Percentiles rank a stretch among this genome's conserved stretches.
These are phyloP conservation scores for Tagetes erecta DNA, from an alignment of 129 eudicot species.

Conservation along the genomic window DNA sequence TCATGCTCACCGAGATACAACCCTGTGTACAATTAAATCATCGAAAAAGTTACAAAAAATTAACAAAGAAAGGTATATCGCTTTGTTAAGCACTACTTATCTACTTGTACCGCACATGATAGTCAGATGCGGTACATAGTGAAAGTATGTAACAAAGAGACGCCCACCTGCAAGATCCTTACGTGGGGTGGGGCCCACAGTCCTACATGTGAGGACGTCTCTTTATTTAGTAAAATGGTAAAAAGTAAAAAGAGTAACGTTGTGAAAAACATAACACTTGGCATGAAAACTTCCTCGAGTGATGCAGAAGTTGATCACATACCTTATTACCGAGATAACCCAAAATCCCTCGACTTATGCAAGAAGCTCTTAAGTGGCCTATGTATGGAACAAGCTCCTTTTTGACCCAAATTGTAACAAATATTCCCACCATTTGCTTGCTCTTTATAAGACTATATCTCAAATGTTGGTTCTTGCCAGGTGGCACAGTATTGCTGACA, in stretches of 20 bases:
- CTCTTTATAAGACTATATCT: constrained; percentile 58
- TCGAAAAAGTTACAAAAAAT: not conserved
- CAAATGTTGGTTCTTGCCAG: constrained; percentile 38
- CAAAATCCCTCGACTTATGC: constrained; percentile 67
- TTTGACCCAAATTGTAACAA: constrained; percentile 62
- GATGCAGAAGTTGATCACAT: constrained; percentile 1
- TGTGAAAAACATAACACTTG: not conserved
- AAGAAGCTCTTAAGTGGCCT: constrained; percentile 59
- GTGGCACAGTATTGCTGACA: constrained; percentile 27
- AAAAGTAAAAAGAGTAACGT: not conserved
- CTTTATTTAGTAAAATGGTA: not conserved
- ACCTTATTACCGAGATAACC: constrained; percentile 82
- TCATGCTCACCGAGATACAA: constrained; percentile 78
- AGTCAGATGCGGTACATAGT: not conserved
- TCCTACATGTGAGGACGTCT: not conserved
- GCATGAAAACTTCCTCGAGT: no score
- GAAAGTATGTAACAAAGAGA: not conserved
- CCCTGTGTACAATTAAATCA: constrained; percentile 53
- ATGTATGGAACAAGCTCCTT: constrained; percentile 59
- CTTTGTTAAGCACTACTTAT: not conserved
- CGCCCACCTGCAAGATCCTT: not conserved
- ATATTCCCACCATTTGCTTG: constrained; percentile 80
- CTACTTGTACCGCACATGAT: not conserved
- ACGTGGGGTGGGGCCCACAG: not conserved
- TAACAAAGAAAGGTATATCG: not conserved